Evolutionary conservation across 2,329 filamentous ascomycete genomes (phyloP).

Genomic region (Sporothrix luriei): DNA sequence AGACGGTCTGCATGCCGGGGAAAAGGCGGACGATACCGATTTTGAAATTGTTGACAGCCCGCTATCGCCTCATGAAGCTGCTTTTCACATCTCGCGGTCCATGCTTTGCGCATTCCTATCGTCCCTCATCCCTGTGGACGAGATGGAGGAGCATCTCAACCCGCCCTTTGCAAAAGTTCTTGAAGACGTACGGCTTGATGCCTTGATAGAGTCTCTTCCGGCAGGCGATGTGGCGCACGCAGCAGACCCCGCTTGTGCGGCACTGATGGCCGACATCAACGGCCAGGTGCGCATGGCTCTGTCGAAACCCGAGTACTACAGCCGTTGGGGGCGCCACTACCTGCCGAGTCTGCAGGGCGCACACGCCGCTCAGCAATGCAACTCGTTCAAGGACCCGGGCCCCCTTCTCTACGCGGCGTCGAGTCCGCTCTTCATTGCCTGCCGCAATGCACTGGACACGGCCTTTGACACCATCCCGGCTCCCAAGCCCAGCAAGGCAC

Average conservation of each 20-base stretch:
- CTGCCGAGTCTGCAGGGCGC: constrained; percentile 59
- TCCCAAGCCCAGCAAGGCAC: constrained; percentile 46
- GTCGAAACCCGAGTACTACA: constrained; percentile 45
- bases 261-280: constrained; percentile 55
- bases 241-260: constrained; percentile 47
- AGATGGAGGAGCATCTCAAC: constrained; percentile 47
- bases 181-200: constrained; percentile 25
- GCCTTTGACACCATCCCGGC: constrained; percentile 54
- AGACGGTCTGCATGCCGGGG: neutral
- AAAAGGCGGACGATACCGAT: neutral
- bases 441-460: constrained; percentile 52
- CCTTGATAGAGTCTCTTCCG: constrained; percentile 23
- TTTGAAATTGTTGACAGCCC: neutral
- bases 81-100: constrained; percentile 58
- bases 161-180: neutral
- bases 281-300: constrained; percentile 58
- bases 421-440: constrained; percentile 56
- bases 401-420: constrained; percentile 56
- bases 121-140: constrained; percentile 47
- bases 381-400: constrained; percentile 64
- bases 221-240: constrained; percentile 3
- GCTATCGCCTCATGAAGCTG: constrained; percentile 45
- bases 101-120: constrained; percentile 55
- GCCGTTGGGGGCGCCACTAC: constrained; percentile 61
- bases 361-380: constrained; percentile 60